Evolutionary conservation across 192 early-diverging fungal genomes (phyloP), one percentile per base, ranked within the genome.

Genomic region (Chytriomyces hyalinus): DNA sequence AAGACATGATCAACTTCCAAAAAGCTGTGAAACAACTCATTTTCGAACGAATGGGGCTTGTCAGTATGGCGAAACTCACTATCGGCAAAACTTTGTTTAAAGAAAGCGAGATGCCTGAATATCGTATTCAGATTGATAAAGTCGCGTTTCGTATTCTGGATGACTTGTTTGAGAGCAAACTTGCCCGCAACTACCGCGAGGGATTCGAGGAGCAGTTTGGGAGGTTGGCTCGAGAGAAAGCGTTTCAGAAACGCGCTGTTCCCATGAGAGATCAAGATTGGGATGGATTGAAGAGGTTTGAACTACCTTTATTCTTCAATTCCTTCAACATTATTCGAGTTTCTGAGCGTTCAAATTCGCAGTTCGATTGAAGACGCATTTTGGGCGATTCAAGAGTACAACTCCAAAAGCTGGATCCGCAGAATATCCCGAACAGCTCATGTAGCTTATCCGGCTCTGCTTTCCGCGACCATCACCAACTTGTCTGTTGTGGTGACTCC

Each of bases 331-430:
- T 10, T 24, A 20, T 11, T 64, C 24, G 10, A 10, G 63, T 36
- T 10, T 10, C 2, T 64, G 62, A 64, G 11, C 1, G 53, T 57
- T 57, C n/a, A 17, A 6, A 26, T 26, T 22, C 26, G 45, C 28
- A 75, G 73, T 15, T 49, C 22, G 22, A 67, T 87, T 49, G 84
- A 87, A 65, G 79, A 76, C 11, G 80, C 82, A 3, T 87, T 77
- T 77, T 85, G 84, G 87, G 26, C 78, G 48, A 66, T 88, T 51
- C 86, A 88, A 53, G 84, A 86, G 62, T 87, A 83, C 75, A 85
- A 88, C 67, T 75, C 84, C 6, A 78, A 80, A 45, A 65, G 76
- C 22, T 88, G 85, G 86, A 77, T 87, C 60, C 65, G 71, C 5
- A 57, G 63, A 13, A 78, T 84, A 8, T 64, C 64, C 4, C 49